Base-by-base conservation (phyloP, 1,284 basidiomycete genomes). In the Heterobasidion occidentale region DNA sequence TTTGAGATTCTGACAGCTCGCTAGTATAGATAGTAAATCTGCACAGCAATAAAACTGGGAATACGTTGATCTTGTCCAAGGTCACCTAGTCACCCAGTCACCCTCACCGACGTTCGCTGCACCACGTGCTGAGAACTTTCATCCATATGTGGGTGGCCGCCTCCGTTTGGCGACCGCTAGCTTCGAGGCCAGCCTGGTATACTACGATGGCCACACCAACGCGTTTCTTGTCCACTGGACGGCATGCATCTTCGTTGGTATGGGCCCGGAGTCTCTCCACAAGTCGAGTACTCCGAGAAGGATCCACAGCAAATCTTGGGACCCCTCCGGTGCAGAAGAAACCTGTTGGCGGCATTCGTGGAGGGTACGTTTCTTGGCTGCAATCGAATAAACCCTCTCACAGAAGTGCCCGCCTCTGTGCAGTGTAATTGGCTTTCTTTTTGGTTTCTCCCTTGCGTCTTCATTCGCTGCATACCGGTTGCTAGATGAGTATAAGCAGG, bases 401-500 rank as follows among this genome's bases (percentile, higher is more conserved):
- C 17, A 14, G 7, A 33, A n/a, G n/a, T 35, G 12, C 11, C 38
- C 38, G 12, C 46, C 17, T 36, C 15, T 17, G 15, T 19, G 36
- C 36, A 94, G 92, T 52, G 84, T 96, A 56, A 80, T 94, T 34
- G 94, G 94, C 0, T 96, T 96, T 68, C 72, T 95, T 48, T 83
- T 94, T 64, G 93, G 93, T 0, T 94, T 95, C 74, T 92, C 92
- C 6, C 70, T 92, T 46, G 88, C 88, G 7, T 88, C 91, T 1
- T 86, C 89, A 0, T 84, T 88, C 65, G 92, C 92, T 50, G 88
- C 92, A 51, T 95, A 93, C 69, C 86, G 92, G 67, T 76, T 97
- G 33, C 75, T 95, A 53, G 90, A 95, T 62, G 94, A 96, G 73
- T 94, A 94, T 72, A 92, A 93, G 70, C 76, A 82, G 53, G 92